Evolutionary conservation across 129 eudicot species (phyloP).

Genomic region (Flaveria ramosissima): DNA sequence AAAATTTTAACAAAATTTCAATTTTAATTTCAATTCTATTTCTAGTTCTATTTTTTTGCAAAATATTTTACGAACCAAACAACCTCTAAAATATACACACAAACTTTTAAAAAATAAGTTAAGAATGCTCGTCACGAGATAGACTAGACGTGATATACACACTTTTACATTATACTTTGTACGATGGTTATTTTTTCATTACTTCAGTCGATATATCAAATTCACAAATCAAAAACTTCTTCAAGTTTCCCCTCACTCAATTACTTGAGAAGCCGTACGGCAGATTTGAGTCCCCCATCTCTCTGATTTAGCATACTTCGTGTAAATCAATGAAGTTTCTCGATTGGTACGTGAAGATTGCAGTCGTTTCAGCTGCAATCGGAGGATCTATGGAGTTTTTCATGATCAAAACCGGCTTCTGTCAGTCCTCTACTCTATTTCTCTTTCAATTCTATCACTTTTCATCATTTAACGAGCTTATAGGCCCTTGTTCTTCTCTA

Average conservation of each 20-base stretch:
- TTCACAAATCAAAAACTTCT: too few relatives aligned
- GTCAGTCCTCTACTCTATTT: slow-evolving; percentile 40
- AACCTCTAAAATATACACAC: too few relatives aligned
- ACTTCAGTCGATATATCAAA: too few relatives aligned
- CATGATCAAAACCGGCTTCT: slow-evolving; percentile 97
- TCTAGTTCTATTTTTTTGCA: too few relatives aligned
- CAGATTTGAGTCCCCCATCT: neutral
- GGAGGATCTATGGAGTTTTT: slow-evolving; percentile 96
- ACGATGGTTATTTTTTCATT: too few relatives aligned
- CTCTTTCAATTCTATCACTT: neutral
- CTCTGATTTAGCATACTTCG: neutral
- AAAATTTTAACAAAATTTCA: too few relatives aligned
- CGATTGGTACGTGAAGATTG: slow-evolving; percentile 90
- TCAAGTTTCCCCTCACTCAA: neutral
- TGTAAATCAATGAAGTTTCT: slow-evolving; percentile 61
- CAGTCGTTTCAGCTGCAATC: slow-evolving; percentile 58
- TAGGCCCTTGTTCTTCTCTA: neutral
- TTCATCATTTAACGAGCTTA: neutral
- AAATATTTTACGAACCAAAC: too few relatives aligned
- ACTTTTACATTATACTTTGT: too few relatives aligned
- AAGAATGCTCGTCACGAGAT: too few relatives aligned
- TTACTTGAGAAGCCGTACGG: neutral
- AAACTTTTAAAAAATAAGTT: too few relatives aligned
- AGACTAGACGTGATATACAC: too few relatives aligned
- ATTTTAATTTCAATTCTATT: too few relatives aligned